These are phyloP conservation scores for Tephrocybe rancida DNA, from an alignment of 768 basidiomycete species.

Conservation along the genomic window DNA sequence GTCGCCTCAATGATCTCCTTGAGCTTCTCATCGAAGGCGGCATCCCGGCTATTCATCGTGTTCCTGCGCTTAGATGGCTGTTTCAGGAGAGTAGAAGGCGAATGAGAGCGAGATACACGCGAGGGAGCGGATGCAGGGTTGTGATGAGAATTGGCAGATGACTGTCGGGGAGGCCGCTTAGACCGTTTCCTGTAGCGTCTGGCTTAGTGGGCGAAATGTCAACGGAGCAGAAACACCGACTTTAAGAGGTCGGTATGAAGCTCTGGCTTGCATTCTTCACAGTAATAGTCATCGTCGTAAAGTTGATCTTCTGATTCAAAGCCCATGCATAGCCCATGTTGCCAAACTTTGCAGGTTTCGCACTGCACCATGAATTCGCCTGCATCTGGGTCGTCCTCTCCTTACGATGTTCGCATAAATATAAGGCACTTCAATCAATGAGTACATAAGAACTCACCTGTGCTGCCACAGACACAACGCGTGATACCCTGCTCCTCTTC, in stretches of 20 bases:
- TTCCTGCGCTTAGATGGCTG: constrained; percentile 86
- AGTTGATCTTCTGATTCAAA: constrained; percentile 77
- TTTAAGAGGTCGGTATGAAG: constrained; percentile 80
- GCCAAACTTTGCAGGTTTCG: constrained; percentile 97
- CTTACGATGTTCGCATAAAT: constrained; percentile 31
- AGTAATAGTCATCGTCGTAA: constrained; percentile 84
- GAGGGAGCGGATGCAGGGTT: constrained; percentile 44
- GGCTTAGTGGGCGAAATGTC: constrained; percentile 18
- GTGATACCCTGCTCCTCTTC: constrained; percentile 71
- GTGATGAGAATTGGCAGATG: constrained; percentile 65
- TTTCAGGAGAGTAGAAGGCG: constrained; percentile 57
- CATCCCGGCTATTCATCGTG: constrained; percentile 98
- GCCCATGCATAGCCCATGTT: constrained; percentile 96
- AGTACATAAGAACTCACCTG: constrained; percentile 50
- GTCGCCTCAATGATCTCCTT: constrained; percentile 77
- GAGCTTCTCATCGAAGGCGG: constrained; percentile 87
- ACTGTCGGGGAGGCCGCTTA: constrained; percentile 64
- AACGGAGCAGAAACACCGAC: constrained; percentile 44
- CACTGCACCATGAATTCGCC: constrained; percentile 98
- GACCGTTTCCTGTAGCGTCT: constrained; percentile 53
- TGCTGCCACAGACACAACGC: constrained; percentile 85
- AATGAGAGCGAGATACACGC: constrained; percentile 77
- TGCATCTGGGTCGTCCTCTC: constrained; percentile 78
- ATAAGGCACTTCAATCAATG: constrained; percentile 12
- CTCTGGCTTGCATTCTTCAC: constrained; percentile 91